Conservation (phyloP, 1,139 yeast species). For the Zygosaccharomyces sapae region DNA sequence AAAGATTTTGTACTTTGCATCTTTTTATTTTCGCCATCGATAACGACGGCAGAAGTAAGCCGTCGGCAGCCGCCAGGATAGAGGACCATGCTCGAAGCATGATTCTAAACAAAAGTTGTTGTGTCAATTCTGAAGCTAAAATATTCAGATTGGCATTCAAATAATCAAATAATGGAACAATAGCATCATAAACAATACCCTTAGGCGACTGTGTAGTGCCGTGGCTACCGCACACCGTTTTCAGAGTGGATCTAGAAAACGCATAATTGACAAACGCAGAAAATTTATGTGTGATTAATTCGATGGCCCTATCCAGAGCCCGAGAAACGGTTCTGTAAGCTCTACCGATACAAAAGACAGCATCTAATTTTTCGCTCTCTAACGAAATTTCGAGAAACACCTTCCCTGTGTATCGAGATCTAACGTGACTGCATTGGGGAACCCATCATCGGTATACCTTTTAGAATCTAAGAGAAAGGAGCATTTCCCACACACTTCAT, state of each 20-base stretch:
- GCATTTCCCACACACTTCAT: slow-evolving; percentile 68
- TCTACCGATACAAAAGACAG: slow-evolving; percentile 73
- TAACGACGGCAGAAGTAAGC: slow-evolving; percentile 64
- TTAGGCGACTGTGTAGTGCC: slow-evolving; percentile 47
- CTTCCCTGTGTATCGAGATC: slow-evolving; percentile 70
- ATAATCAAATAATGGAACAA: slow-evolving; percentile 71
- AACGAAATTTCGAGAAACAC: slow-evolving; percentile 61
- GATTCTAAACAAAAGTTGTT: slow-evolving; percentile 56
- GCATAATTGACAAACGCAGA: slow-evolving; percentile 44
- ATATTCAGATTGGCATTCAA: slow-evolving; percentile 65
- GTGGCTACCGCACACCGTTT: slow-evolving; percentile 48
- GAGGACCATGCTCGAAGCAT: slow-evolving; percentile 77
- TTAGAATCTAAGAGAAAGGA: slow-evolving; percentile 60
- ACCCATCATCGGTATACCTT: slow-evolving; percentile 63
- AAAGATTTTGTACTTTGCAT: slow-evolving; percentile 37
- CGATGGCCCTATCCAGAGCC: slow-evolving; percentile 59
- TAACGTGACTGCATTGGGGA: slow-evolving; percentile 56
- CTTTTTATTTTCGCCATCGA: slow-evolving; percentile 50
- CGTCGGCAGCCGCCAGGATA: slow-evolving; percentile 61
- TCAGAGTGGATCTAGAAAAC: slow-evolving; percentile 48
- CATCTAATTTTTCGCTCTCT: slow-evolving; percentile 74
- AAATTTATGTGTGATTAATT: slow-evolving; percentile 62
- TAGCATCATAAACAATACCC: slow-evolving; percentile 59
- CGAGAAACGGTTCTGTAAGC: slow-evolving; percentile 63
- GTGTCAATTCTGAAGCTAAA: slow-evolving; percentile 59